phyloP scores from a whole-genome alignment of 495 filamentous ascomycete species.

The Neurospora cerealis region DNA sequence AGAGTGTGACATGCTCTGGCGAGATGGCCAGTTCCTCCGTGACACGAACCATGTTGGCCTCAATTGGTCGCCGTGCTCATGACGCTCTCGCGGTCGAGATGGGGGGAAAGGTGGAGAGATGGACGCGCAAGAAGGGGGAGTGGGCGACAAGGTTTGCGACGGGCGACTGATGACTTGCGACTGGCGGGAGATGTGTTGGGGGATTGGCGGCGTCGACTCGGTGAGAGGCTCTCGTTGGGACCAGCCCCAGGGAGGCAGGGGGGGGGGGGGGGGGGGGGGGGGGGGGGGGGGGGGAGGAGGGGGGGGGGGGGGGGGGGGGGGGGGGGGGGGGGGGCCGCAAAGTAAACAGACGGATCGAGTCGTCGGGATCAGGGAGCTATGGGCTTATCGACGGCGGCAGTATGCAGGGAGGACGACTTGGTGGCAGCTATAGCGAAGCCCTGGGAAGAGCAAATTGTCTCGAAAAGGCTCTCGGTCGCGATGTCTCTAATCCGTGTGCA shows the following conservation, averaged over 20 bases:
- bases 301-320: neutral
- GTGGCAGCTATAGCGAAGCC: neutral
- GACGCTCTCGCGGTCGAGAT: neutral
- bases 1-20: conserved; percentile 66
- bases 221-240: neutral
- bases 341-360: neutral
- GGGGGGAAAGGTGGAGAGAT: neutral
- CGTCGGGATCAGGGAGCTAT: neutral
- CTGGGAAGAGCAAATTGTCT: neutral
- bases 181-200: neutral
- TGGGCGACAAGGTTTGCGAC: neutral
- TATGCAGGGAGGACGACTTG: neutral
- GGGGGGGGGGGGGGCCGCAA: neutral
- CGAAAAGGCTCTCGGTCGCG: neutral
- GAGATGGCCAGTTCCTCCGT: conserved; percentile 56
- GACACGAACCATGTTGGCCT: conserved; percentile 56
- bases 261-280: too few species aligned
- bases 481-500: neutral
- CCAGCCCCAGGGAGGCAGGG: neutral
- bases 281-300: too few species aligned
- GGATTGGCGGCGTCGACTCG: neutral
- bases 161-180: neutral
- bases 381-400: neutral
- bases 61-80: conserved; percentile 26
- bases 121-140: neutral